Base-by-base conservation (phyloP, 164 flowering plant species). In the Tetrastigma voinierianum region DNA sequence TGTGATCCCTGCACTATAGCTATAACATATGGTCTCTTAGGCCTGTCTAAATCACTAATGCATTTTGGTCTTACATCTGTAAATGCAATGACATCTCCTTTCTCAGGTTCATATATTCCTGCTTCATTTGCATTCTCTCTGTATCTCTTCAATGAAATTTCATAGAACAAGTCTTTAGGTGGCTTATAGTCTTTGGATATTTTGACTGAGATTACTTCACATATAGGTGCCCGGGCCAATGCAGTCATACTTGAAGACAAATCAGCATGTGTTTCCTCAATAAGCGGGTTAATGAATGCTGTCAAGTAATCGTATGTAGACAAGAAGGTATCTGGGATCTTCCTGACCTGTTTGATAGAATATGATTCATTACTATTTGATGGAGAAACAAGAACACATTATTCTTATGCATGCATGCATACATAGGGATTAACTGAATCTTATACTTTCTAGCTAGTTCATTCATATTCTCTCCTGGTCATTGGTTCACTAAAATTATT, bases 251-350 rank as follows among this genome's bases (percentile, higher is more conserved):
- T 67, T 18, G 87, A 77, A 21, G 1, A 15, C 62, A 86, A 21
- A 15, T 78, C 81, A 13, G 82, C 75, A 25, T 64, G 84, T 3
- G 76, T 79, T 70, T 83, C 84, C 63, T 80, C 86, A 14, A 78
- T 66, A 1, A 85, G 77, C 3, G 83, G 82, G n/a, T 13, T 14
- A 15, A 66, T 61, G 16, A 69, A 86, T 1, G 84, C 77, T 15
- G 69, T 58, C 60, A 70, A 14, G 64, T 87, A 87, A 0, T 69
- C 61, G 0, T 62, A 3, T 0, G 60, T 62, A 14, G 83, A 75
- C 16, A 20, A 13, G 46, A 86, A 86, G 1, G 76, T 76, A 17
- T 51, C 25, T 0, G 85, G 88, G 11, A 84, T 84, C 53, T 44
- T 25, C 40, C 52, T 46, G 57, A 86, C 85, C 88, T 86, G 74